Evolutionary conservation across 2,329 filamentous ascomycete species (phyloP), one percentile per base, ranked within the genome.

Genomic region (Fusarium paranaense): DNA sequence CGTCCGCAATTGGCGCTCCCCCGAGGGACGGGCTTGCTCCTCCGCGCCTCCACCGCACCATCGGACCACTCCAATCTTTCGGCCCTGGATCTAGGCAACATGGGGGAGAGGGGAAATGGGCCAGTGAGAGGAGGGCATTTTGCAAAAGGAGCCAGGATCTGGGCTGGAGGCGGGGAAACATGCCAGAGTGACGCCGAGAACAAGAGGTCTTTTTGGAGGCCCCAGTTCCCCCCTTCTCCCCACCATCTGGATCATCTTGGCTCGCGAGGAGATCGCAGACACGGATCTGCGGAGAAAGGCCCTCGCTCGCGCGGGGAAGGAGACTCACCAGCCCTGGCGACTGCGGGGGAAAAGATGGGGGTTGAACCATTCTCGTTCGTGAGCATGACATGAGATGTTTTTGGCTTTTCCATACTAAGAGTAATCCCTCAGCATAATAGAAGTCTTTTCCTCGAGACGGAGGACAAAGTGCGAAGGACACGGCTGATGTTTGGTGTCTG

Each of bases 281-380:
- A 64, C 60, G 42, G 71, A 73, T 73, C 70, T 74, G 72, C 70
- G 72, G 72, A 75, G 72, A 73, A 74, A 63, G 60, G 50, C 61
- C 67, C 65, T 71, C 56, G 58, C 57, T 64, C 50, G 76, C 68
- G 76, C 64, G 76, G 76, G 76, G 76, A 69, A 71, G 62, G 67
- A 69, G 61, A 72, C 73, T 73, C 73, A 68, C 67, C 65, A 58
- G 42, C 22, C 67, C 60, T 58, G 58, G 40, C 25, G 70, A 66
- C 38, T 78, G 76, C 66, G 76, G 76, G 76, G 76, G 72, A 73
- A 67, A 73, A 67, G 62, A 74, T 72, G 69, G 71, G 75, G 69
- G 69, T 40, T n/a, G 22, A 73, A 71, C 47, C 25, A 37, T 37
- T 33, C 14, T 38, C n/a, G 32, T 22, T 38, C 35, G 47, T 56